Evolutionary conservation across 2,329 filamentous ascomycete genomes (phyloP).

Genomic region (Fusarium tupiense): DNA sequence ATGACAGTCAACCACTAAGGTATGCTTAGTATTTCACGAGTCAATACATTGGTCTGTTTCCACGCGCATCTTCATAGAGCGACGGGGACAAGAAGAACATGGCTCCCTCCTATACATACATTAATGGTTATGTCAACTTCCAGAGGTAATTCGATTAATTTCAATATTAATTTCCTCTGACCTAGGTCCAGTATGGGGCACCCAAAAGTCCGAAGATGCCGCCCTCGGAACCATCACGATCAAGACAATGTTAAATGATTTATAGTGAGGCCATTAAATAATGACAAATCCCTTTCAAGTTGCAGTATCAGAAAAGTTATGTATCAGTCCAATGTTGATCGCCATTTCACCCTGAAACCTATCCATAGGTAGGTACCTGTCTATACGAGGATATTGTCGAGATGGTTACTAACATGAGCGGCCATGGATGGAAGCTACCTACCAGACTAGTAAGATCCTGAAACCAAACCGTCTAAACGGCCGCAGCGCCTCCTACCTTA

Average conservation of each 20-base stretch:
- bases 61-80: neutral
- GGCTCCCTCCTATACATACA: neutral
- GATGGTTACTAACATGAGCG: neutral
- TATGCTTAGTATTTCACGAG: neutral
- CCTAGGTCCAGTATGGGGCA: neutral
- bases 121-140: conserved; percentile 2
- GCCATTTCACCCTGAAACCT: conserved; percentile 22
- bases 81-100: neutral
- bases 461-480: neutral
- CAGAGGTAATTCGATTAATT: conserved; percentile 22
- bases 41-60: neutral
- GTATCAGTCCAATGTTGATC: conserved; percentile 2
- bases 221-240: neutral
- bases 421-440: neutral
- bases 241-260: neutral
- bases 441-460: neutral
- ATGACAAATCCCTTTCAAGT: neutral
- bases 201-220: neutral
- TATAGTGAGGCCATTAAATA: neutral
- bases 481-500: neutral
- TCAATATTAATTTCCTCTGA: conserved; percentile 30
- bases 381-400: neutral
- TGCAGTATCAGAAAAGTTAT: neutral
- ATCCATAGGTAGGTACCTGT: neutral
- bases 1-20: neutral